Evolutionary conservation across 2,329 filamentous ascomycete species (phyloP).

Genomic region (Aspergillus udagawae): DNA sequence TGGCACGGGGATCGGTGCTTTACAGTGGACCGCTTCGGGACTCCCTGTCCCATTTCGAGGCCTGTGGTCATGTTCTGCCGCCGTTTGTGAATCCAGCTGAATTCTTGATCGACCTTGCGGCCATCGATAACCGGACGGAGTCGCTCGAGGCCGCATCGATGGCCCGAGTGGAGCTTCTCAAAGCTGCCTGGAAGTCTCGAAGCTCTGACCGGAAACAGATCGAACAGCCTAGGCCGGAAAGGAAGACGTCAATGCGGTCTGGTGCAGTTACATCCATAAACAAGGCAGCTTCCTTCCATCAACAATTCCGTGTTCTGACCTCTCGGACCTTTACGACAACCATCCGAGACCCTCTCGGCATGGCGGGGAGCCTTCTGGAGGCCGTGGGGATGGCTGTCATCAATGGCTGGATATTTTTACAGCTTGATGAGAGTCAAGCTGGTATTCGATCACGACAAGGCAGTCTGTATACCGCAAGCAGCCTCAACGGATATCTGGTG

Average conservation of each 20-base stretch:
- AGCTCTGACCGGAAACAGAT: neutral
- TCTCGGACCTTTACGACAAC: conserved; percentile 67
- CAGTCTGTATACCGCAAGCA: conserved; percentile 67
- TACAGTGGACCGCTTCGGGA: conserved; percentile 60
- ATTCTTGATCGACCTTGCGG: conserved; percentile 69
- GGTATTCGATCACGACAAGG: conserved; percentile 72
- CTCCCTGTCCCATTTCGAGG: conserved; percentile 62
- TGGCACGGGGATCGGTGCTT: conserved; percentile 64
- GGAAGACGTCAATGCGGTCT: neutral
- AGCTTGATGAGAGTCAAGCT: conserved; percentile 60
- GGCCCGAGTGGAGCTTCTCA: conserved; percentile 58
- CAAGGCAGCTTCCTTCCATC: conserved; percentile 54
- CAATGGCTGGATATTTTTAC: conserved; percentile 68
- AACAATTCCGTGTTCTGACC: conserved; percentile 64
- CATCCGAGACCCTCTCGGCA: conserved; percentile 71
- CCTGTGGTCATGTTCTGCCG: conserved; percentile 58
- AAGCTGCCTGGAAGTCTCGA: conserved; percentile 52
- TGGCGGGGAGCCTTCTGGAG: conserved; percentile 66
- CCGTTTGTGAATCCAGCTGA: conserved; percentile 75
- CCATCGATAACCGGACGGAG: conserved; percentile 66
- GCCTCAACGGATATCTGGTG: conserved; percentile 71
- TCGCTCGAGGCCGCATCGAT: conserved; percentile 61
- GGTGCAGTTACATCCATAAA: conserved; percentile 4
- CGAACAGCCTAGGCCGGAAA: neutral
- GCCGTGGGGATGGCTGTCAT: conserved; percentile 68